Evolutionary conservation across 2,329 filamentous ascomycete genomes (phyloP).

Genomic region (Cadophora luteo-olivacea): DNA sequence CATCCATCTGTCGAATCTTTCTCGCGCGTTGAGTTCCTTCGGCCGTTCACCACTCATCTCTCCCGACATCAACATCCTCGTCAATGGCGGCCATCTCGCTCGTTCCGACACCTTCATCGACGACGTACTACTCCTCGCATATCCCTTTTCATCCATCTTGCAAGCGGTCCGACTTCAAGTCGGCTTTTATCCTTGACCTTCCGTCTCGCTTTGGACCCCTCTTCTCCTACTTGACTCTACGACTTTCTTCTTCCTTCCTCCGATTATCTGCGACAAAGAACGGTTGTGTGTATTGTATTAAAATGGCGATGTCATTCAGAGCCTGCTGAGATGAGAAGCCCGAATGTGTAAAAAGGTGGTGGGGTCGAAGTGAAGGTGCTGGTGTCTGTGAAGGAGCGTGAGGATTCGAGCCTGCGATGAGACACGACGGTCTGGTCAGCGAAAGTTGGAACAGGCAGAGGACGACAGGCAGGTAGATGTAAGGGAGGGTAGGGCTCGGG

Average conservation of each 20-base stretch:
- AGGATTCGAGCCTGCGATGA: slow-evolving; percentile 39
- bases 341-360: slow-evolving; percentile 25
- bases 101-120: slow-evolving; percentile 66
- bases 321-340: slow-evolving; percentile 46
- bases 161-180: slow-evolving; percentile 36
- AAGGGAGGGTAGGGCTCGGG: slow-evolving; percentile 9
- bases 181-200: slow-evolving; percentile 32
- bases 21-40: slow-evolving; percentile 69
- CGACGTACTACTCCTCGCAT: slow-evolving; percentile 38
- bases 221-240: slow-evolving; percentile 18
- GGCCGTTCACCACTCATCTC: slow-evolving; percentile 80
- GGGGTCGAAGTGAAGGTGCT: slow-evolving; percentile 33
- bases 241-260: slow-evolving; percentile 22
- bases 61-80: slow-evolving; percentile 81
- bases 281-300: slow-evolving; percentile 33
- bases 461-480: slow-evolving; percentile 19
- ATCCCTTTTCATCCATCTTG: slow-evolving; percentile 39
- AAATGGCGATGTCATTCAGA: slow-evolving; percentile 43
- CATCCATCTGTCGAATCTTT: slow-evolving; percentile 87
- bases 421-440: slow-evolving; percentile 31
- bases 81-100: slow-evolving; percentile 82
- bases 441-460: slow-evolving; percentile 25
- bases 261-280: slow-evolving; percentile 32
- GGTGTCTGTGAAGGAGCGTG: slow-evolving; percentile 35
- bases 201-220: slow-evolving; percentile 26